Conservation (phyloP, 768 basidiomycete genomes). For the Sporobolomyces pararoseus region DNA sequence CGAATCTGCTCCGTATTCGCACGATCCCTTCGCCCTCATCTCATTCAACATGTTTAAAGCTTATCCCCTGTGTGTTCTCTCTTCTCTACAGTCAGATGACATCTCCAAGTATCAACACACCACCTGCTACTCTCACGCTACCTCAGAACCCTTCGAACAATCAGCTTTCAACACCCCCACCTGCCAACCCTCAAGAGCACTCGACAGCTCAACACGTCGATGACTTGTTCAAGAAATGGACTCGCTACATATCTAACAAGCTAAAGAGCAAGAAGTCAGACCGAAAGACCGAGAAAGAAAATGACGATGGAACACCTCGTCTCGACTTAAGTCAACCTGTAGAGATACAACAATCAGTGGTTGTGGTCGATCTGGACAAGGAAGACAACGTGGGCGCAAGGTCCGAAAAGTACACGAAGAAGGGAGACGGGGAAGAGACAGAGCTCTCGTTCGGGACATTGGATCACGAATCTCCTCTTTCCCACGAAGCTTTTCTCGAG, state of each 20-base stretch:
- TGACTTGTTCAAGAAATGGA: slow-evolving; percentile 22
- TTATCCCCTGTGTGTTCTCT: no score
- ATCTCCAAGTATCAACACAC: no score
- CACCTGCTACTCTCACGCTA: no score
- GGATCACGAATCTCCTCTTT: slow-evolving; percentile 74
- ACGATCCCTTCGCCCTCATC: no score
- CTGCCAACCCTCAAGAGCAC: background rate
- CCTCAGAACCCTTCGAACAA: no score
- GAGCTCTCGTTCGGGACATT: slow-evolving; percentile 56
- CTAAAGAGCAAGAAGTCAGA: background rate
- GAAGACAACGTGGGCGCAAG: slow-evolving; percentile 2
- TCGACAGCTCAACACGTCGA: slow-evolving; percentile 14
- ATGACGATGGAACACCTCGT: background rate
- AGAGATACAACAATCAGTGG: background rate
- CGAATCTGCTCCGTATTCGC: no score
- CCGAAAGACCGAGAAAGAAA: background rate
- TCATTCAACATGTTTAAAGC: no score
- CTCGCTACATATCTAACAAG: background rate
- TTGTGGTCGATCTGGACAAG: background rate
- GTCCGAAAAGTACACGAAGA: background rate
- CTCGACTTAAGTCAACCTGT: background rate
- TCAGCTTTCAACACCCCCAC: background rate
- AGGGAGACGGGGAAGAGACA: background rate
- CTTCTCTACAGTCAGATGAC: no score
- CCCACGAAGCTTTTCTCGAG: slow-evolving; percentile 67